Conservation (phyloP, 1,139 yeast genomes). For the Pichia sp. region DNA sequence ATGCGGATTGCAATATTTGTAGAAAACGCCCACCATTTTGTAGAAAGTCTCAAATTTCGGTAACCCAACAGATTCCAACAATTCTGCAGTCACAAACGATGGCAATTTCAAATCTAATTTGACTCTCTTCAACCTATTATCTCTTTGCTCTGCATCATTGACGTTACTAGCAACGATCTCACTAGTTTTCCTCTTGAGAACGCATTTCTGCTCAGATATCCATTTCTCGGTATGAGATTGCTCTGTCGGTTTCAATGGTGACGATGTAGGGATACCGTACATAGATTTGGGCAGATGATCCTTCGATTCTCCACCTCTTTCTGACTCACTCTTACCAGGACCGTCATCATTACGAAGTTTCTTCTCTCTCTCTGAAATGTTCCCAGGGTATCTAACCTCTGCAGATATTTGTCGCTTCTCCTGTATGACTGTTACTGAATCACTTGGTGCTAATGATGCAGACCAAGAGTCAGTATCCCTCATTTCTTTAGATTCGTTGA, state of each 20-base stretch:
- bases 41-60: constrained; percentile 37
- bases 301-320: too few relatives aligned
- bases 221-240: constrained; percentile 20
- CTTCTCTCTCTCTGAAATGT: too few relatives aligned
- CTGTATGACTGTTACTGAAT: constrained; percentile 15
- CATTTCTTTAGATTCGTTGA: too few relatives aligned
- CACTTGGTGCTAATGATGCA: constrained; percentile 14
- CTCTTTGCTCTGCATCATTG: neutral
- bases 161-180: neutral
- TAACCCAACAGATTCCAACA: constrained; percentile 31
- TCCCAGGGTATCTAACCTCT: too few relatives aligned
- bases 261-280: too few relatives aligned
- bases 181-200: constrained; percentile 6
- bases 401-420: too few relatives aligned
- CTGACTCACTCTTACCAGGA: too few relatives aligned
- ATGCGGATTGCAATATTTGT: constrained; percentile 39
- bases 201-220: constrained; percentile 17
- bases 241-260: too few relatives aligned
- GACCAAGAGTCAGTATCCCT: constrained; percentile 10
- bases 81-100: constrained; percentile 22
- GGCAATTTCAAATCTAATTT: constrained; percentile 5
- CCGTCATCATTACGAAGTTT: too few relatives aligned
- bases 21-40: constrained; percentile 39
- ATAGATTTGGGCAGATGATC: too few relatives aligned
- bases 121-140: constrained; percentile 4